A percentile compares a stretch with the other conserved stretches of the same genome.
phyloP scores from a whole-genome alignment of 805 yeast species.

The Ogataea polymorpha region DNA sequence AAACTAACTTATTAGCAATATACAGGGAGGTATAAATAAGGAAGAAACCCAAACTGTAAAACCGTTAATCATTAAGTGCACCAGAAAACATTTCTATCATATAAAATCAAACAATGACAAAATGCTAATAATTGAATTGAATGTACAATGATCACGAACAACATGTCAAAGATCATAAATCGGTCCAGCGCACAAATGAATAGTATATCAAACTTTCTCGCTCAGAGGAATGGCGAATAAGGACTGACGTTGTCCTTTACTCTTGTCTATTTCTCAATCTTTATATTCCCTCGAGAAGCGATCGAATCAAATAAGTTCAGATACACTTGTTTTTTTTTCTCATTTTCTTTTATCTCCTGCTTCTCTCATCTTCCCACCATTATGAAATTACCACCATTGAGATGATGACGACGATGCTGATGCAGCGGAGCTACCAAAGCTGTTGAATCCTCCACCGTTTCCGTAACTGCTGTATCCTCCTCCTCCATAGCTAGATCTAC shows the following conservation, averaged over 20 bases:
- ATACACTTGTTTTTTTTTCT: slow-evolving; percentile 1
- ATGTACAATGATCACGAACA: slow-evolving; percentile 8
- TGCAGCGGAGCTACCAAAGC: slow-evolving; percentile 26
- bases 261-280: slow-evolving; percentile 3
- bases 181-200: slow-evolving; percentile 15
- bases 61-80: slow-evolving; percentile 21
- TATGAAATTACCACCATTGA: slow-evolving; percentile 34
- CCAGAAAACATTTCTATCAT: slow-evolving; percentile 20
- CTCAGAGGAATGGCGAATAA: not conserved
- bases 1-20: slow-evolving; percentile 15
- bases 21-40: slow-evolving; percentile 18
- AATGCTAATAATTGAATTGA: slow-evolving; percentile 15
- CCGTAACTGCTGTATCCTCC: slow-evolving; percentile 22
- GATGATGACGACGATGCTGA: slow-evolving; percentile 23
- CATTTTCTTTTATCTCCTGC: slow-evolving; percentile 2
- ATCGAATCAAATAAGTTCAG: slow-evolving; percentile 9
- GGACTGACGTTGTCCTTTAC: not conserved
- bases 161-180: slow-evolving; percentile 3
- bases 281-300: slow-evolving; percentile 18
- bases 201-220: slow-evolving; percentile 9
- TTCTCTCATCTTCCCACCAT: slow-evolving; percentile 3
- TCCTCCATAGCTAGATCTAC: slow-evolving; percentile 27
- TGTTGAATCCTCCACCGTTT: slow-evolving; percentile 25
- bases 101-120: slow-evolving; percentile 16
- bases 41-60: slow-evolving; percentile 15